Evolutionary conservation across 2,329 filamentous ascomycete genomes (phyloP).

Genomic region (Septoria petroselini): DNA sequence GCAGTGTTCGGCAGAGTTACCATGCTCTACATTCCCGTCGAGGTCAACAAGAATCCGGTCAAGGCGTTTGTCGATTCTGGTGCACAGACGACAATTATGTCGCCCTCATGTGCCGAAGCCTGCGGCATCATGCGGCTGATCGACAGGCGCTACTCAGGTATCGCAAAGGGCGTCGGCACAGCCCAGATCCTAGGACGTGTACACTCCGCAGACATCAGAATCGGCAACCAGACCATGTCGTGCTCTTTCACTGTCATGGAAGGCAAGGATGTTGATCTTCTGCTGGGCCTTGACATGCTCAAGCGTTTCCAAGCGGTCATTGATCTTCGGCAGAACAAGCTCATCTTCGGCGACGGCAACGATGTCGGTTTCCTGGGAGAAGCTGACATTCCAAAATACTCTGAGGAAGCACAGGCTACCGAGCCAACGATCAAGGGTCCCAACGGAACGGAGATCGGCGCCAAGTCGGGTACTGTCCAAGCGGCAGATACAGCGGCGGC

Average conservation of each 20-base stretch:
- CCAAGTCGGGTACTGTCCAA: constrained; percentile 72
- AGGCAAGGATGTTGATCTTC: constrained; percentile 89
- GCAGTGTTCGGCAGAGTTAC: constrained; percentile 89
- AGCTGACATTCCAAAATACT: constrained; percentile 84
- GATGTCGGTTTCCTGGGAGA: constrained; percentile 89
- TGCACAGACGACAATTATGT: constrained; percentile 98
- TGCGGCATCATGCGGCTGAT: constrained; percentile 97
- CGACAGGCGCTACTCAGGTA: constrained; percentile 85
- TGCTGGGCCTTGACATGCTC: constrained; percentile 93
- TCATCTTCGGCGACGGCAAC: constrained; percentile 70
- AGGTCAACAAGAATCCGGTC: constrained; percentile 87
- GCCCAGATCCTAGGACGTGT: constrained; percentile 92
- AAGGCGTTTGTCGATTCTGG: constrained; percentile 97
- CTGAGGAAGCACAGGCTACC: constrained; percentile 66
- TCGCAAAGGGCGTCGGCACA: constrained; percentile 90
- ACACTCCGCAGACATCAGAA: constrained; percentile 91
- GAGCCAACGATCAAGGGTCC: constrained; percentile 84
- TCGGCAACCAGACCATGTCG: constrained; percentile 79
- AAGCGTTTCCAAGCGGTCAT: constrained; percentile 93
- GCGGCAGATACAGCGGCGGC: constrained; percentile 46
- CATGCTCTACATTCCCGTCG: constrained; percentile 93
- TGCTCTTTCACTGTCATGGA: constrained; percentile 99
- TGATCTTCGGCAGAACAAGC: constrained; percentile 77
- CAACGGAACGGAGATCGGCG: constrained; percentile 83
- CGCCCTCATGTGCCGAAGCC: constrained; percentile 80